Evolutionary conservation across 331 rosid species (phyloP).

Genomic region (Arachis monticola): DNA sequence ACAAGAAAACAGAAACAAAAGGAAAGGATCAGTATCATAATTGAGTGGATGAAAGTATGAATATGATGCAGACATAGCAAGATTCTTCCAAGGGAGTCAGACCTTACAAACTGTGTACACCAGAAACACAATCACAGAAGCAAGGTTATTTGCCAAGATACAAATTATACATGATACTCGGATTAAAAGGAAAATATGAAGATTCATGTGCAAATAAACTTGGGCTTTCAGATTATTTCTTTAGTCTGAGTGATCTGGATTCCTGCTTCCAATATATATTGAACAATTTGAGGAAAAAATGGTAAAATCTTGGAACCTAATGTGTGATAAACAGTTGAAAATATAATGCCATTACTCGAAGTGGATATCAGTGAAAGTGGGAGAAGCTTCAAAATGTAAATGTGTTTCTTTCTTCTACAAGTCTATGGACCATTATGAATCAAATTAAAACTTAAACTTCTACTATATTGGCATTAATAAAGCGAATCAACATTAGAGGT

Average conservation of each 20-base stretch:
- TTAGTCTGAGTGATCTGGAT: background rate
- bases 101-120: no score
- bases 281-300: background rate
- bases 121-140: no score
- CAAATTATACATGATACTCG: background rate
- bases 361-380: background rate
- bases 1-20: no score
- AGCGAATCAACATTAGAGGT: no score
- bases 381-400: conserved; percentile 5
- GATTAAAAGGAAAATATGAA: conserved; percentile 21
- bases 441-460: no score
- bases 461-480: no score
- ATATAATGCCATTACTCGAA: background rate
- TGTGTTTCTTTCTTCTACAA: conserved; percentile 15
- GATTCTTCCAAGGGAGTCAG: background rate
- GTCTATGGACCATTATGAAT: no score
- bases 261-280: background rate
- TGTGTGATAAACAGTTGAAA: conserved; percentile 16
- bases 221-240: conserved; percentile 9
- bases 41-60: background rate
- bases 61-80: background rate
- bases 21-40: conserved; percentile 12
- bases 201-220: background rate
- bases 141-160: background rate
- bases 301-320: background rate